Evolutionary conservation across 805 yeast genomes (phyloP).

Genomic region (Zygosaccharomyces gambellarensis): DNA sequence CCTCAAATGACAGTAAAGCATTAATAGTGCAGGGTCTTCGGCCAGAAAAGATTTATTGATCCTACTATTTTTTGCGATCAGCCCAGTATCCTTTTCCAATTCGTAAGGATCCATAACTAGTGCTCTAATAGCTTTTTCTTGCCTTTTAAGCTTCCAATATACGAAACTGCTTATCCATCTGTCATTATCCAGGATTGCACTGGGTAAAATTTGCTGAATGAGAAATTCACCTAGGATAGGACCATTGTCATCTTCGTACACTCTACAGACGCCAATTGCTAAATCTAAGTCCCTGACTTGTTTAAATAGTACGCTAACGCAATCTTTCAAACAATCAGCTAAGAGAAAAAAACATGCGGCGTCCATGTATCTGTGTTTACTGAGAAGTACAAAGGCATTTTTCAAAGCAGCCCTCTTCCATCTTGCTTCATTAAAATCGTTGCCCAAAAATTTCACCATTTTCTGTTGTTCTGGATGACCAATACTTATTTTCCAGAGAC

Average conservation of each 20-base stretch:
- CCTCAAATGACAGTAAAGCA: slow-evolving; percentile 60
- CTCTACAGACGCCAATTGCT: slow-evolving; percentile 77
- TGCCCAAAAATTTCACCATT: slow-evolving; percentile 67
- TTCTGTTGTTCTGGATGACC: slow-evolving; percentile 80
- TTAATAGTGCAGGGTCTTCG: slow-evolving; percentile 78
- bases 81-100: slow-evolving; percentile 29
- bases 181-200: slow-evolving; percentile 58
- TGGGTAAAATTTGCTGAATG: slow-evolving; percentile 47
- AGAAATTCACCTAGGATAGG: slow-evolving; percentile 48
- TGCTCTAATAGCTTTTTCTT: slow-evolving; percentile 54
- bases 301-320: slow-evolving; percentile 64
- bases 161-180: slow-evolving; percentile 82
- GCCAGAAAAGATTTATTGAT: slow-evolving; percentile 45
- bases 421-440: slow-evolving; percentile 68
- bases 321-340: slow-evolving; percentile 70
- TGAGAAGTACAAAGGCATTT: slow-evolving; percentile 84
- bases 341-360: slow-evolving; percentile 86
- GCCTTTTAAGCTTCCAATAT: slow-evolving; percentile 57
- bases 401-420: slow-evolving; percentile 89
- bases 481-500: slow-evolving; percentile 75
- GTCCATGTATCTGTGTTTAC: slow-evolving; percentile 81
- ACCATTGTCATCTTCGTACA: slow-evolving; percentile 61
- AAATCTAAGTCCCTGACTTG: slow-evolving; percentile 65
- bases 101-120: slow-evolving; percentile 53
- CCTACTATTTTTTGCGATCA: slow-evolving; percentile 32